Base-by-base conservation (phyloP, 163 green algal species). In the Scenedesmus sp. region DNA sequence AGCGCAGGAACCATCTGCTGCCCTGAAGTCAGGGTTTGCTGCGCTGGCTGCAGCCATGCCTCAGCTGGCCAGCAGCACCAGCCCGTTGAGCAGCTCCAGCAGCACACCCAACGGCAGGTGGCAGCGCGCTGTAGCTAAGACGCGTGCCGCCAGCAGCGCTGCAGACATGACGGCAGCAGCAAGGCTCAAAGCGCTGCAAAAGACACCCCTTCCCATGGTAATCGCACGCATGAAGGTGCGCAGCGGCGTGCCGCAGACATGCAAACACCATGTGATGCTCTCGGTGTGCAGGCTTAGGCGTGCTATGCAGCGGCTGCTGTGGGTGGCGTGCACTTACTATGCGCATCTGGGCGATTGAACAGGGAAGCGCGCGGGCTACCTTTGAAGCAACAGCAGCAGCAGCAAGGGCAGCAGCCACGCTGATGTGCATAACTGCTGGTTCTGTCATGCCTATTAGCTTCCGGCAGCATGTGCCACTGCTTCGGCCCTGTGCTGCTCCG, bases 141-240 rank as follows among this genome's bases (percentile, higher is more conserved):
- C 35, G 12, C 35, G 35, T 33, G 72, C 72, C 49, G 72, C 35
- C 35, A 81, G 72, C 72, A 81, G 35, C 15, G 72, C 72, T 81
- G 35, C 72, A 49, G 35, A 81, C 0, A 46, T 49, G 35, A 70
- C 80, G 42, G 46, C 80, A 43, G 43, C 80, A 76, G 81, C 81
- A 26, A 30, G 46, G 18, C 51, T 87, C 33, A 87, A 46, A 33
- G 46, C 37, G 44, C 81, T 87, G 26, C 81, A 76, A 7, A 40
- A 42, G 20, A 87, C 81, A n/a, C 81, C 81, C 35, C 30, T 78
- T 7, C 81, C 81, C 2, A 73, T 87, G 44, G 46, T 87, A 4
- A 22, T 87, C n/a, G 81, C 81, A 43, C 81, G 81, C 35, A 87
- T 87, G 81, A 87, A 87, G 81, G 81, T 87, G 42, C 3, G 81